Conservation (phyloP, 2,329 filamentous ascomycete genomes). For the Fonsecaea multimorphosa region DNA sequence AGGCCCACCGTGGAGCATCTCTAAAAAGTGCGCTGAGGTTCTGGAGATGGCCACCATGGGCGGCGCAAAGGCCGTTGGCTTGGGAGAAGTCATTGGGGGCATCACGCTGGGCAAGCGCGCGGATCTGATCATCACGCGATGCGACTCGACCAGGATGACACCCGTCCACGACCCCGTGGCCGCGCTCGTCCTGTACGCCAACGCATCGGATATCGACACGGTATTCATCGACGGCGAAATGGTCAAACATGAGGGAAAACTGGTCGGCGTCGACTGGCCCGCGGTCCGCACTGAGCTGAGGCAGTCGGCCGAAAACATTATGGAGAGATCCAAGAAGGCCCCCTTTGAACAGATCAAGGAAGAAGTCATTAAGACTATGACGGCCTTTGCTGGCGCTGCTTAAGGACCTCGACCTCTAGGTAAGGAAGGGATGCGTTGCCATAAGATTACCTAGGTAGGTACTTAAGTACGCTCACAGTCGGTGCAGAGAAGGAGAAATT, state of each 20-base stretch:
- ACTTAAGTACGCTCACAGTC: no score
- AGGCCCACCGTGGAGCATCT: slow-evolving; percentile 26
- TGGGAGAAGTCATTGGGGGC: slow-evolving; percentile 41
- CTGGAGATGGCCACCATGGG: slow-evolving; percentile 43
- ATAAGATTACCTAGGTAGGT: no score
- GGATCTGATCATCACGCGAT: slow-evolving; percentile 44
- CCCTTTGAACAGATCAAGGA: slow-evolving; percentile 22
- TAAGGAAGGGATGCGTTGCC: no score
- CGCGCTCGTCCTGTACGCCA: slow-evolving; percentile 43
- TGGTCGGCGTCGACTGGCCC: slow-evolving; percentile 28
- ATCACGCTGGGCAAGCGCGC: slow-evolving; percentile 42
- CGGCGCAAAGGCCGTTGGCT: slow-evolving; percentile 41
- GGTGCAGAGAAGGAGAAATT: no score
- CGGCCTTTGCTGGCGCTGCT: neutral
- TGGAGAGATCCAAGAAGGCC: slow-evolving; percentile 18
- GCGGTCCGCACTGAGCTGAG: slow-evolving; percentile 16
- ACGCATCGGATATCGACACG: slow-evolving; percentile 40
- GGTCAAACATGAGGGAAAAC: slow-evolving; percentile 34
- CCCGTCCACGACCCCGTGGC: slow-evolving; percentile 42
- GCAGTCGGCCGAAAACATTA: slow-evolving; percentile 6
- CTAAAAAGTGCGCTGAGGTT: slow-evolving; percentile 38
- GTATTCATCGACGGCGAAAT: slow-evolving; percentile 44
- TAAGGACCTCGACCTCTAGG: no score
- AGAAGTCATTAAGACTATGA: neutral
- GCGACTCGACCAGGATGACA: slow-evolving; percentile 40